Conservation (phyloP, 2,329 filamentous ascomycete genomes). For the Curvularia eragrostidis region DNA sequence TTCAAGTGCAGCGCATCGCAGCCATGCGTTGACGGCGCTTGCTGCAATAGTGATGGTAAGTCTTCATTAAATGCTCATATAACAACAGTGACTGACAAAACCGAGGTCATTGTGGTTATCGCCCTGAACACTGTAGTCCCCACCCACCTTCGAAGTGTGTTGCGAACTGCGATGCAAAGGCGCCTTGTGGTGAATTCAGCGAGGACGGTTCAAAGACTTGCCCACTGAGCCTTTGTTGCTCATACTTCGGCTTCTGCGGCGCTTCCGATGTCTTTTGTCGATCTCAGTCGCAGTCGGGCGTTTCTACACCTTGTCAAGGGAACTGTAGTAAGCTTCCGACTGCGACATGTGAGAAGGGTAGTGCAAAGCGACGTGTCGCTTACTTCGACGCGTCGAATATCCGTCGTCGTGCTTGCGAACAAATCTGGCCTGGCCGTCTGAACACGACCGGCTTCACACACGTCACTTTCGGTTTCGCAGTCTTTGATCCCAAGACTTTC, state of each 20-base stretch:
- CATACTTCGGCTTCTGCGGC: slow-evolving; percentile 51
- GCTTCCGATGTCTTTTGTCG: slow-evolving; percentile 35
- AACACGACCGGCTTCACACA: slow-evolving; percentile 34
- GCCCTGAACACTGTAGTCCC: slow-evolving; percentile 22
- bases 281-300: background rate
- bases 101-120: slow-evolving; percentile 4
- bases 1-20: slow-evolving; percentile 12
- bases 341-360: background rate
- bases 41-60: slow-evolving; percentile 20
- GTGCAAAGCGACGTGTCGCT: slow-evolving; percentile 11
- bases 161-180: slow-evolving; percentile 50
- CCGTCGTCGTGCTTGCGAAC: slow-evolving; percentile 28
- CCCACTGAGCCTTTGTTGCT: slow-evolving; percentile 29
- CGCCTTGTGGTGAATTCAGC: slow-evolving; percentile 46
- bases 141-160: slow-evolving; percentile 20
- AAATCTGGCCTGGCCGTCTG: slow-evolving; percentile 31
- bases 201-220: slow-evolving; percentile 14
- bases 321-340: background rate
- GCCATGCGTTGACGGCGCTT: slow-evolving; percentile 20
- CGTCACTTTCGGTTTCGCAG: slow-evolving; percentile 50
- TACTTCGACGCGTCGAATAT: slow-evolving; percentile 35
- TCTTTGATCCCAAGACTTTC: slow-evolving; percentile 50
- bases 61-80: background rate
- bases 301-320: background rate
- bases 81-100: background rate